A percentile compares a stretch with the other conserved stretches of the same genome.
Conservation (phyloP, 2,329 filamentous ascomycete species). For the Sarocladiaceae sp. region DNA sequence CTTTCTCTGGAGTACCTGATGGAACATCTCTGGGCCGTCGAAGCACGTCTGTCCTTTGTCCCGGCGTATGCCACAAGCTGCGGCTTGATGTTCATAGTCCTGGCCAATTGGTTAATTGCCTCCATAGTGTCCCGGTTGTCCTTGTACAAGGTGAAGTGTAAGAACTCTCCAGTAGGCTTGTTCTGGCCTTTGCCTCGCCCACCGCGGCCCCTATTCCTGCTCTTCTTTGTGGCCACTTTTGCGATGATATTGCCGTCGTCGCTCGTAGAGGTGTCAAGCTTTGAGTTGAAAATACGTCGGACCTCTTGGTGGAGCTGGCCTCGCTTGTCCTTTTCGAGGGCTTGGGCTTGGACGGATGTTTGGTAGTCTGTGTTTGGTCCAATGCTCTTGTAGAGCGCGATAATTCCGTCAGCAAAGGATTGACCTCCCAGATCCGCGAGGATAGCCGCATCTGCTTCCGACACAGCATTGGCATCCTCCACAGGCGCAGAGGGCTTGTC, state of each 20-base stretch:
- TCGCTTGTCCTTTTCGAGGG: slow-evolving; percentile 35
- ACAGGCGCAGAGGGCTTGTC: slow-evolving; percentile 12
- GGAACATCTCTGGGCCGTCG: slow-evolving; percentile 77
- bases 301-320: slow-evolving; percentile 53
- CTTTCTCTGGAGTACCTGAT: slow-evolving; percentile 45
- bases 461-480: slow-evolving; percentile 18
- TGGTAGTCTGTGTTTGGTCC: slow-evolving; percentile 22
- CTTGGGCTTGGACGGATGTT: slow-evolving; percentile 29
- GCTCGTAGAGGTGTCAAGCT: slow-evolving; percentile 68
- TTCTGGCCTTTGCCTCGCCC: slow-evolving; percentile 18
- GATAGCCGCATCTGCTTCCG: slow-evolving; percentile 25
- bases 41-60: slow-evolving; percentile 84
- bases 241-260: slow-evolving; percentile 56
- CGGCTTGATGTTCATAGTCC: slow-evolving; percentile 65
- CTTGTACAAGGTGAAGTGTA: slow-evolving; percentile 92
- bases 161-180: slow-evolving; percentile 58
- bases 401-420: slow-evolving; percentile 32
- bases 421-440: slow-evolving; percentile 34
- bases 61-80: slow-evolving; percentile 73
- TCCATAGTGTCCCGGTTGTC: slow-evolving; percentile 98
- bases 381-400: slow-evolving; percentile 33
- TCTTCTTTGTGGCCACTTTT: slow-evolving; percentile 48
- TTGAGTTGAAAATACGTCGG: slow-evolving; percentile 72
- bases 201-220: slow-evolving; percentile 17
- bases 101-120: slow-evolving; percentile 68